Evolutionary conservation across 2,329 filamentous ascomycete genomes (phyloP), one percentile per base, ranked within the genome.

Genomic region (Aspergillus sp.): DNA sequence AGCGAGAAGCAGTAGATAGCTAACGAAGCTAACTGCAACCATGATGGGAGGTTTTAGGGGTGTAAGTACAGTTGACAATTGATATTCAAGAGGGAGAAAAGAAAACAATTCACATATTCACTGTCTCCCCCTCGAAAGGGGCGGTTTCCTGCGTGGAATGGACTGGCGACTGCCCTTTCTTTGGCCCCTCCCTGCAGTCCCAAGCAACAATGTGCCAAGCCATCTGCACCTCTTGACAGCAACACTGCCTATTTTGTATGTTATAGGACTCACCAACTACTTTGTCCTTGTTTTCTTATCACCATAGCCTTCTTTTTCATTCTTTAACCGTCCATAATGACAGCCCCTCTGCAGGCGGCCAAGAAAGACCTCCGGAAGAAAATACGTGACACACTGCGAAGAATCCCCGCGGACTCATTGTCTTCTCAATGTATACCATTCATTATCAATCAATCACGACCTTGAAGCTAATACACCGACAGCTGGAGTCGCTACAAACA

Each of bases 351-450:
- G 47, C 77, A 77, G 54, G 74, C 78, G 49, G 83, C 86, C 41
- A 95, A 95, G 72, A 84, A 85, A 63, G 84, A 88, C 58, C 74
- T 95, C 52, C 80, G 90, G 49, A 76, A 75, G 53, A 70, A 79
- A 46, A 85, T 95, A 72, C 90, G 85, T 63, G 72, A 79, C 54
- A 76, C 76, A 27, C 76, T 95, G 17, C 76, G 79, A 17, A 67
- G 64, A 6, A 63, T 95, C 43, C 68, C 82, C 1, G 70, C 77
- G n/a, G 80, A 86, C 20, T 77, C 80, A 12, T 74, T 89, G 47
- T 65, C 70, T 47, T 65, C 70, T 39, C 90, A 95, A 74, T 93
- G 90, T 90, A 74, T 66, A 10, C 43, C 41, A 38, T 49, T 50
- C 12, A 13, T 23, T 33, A 17, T 46, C 33, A 43, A 43, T 30